Conservation (phyloP, 148 eudicot species). For the Spergularia bocconei region DNA sequence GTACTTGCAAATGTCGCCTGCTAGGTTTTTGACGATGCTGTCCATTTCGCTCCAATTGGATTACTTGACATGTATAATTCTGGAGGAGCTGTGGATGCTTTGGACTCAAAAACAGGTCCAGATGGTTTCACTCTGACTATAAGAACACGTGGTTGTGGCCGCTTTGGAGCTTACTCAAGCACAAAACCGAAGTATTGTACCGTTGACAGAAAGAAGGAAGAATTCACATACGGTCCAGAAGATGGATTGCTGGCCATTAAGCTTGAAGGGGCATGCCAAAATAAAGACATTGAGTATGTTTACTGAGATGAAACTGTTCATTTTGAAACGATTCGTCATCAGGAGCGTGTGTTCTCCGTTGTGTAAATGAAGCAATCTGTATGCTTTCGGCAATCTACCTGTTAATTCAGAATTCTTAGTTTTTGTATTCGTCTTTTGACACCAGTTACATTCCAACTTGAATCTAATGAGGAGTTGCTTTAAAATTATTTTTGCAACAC, state of each 20-base stretch:
- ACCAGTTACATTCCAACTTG: no score
- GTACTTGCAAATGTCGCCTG: background rate
- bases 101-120: conserved; percentile 20
- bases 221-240: conserved; percentile 17
- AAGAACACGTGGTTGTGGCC: conserved; percentile 42
- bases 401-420: no score
- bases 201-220: conserved; percentile 27
- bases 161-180: conserved; percentile 51
- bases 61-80: conserved; percentile 54
- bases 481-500: no score
- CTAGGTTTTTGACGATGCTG: conserved; percentile 34
- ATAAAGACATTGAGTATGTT: conserved; percentile 38
- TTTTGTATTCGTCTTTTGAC: no score
- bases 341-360: background rate
- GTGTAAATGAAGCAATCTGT: background rate
- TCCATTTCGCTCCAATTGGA: conserved; percentile 52
- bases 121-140: conserved; percentile 30
- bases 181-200: conserved; percentile 30
- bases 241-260: conserved; percentile 42
- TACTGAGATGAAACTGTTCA: conserved; percentile 19
- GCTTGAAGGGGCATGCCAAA: conserved; percentile 46
- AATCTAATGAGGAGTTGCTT: no score
- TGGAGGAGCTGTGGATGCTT: conserved; percentile 49
- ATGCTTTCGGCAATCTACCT: background rate
- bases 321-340: background rate